Conservation (phyloP, 306 rosid genomes). For the Myrica gale region DNA sequence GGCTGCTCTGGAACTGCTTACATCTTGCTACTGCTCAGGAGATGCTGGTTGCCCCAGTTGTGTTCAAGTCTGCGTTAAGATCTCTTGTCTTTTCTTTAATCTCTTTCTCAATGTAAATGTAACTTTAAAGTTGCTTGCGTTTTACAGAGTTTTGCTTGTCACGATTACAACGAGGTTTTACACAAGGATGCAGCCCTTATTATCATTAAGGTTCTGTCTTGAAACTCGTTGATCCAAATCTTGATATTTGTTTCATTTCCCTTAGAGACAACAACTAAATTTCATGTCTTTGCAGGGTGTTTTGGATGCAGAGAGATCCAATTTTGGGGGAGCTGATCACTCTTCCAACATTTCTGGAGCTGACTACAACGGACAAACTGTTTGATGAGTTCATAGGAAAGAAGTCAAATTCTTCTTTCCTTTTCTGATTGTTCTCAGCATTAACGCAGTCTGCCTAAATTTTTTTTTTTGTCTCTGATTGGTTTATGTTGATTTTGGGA, state of each 20-base stretch:
- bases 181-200: slow-evolving; percentile 85
- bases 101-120: not conserved
- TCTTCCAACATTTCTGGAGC: slow-evolving; percentile 10
- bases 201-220: slow-evolving; percentile 62
- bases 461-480: not conserved
- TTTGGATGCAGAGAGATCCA: slow-evolving; percentile 57
- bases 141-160: slow-evolving; percentile 72
- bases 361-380: not conserved
- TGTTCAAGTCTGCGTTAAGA: slow-evolving; percentile 55
- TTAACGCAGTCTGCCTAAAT: too few species aligned
- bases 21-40: slow-evolving; percentile 59
- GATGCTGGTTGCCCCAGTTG: slow-evolving; percentile 83
- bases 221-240: slow-evolving; percentile 27
- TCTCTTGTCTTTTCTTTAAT: not conserved
- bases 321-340: not conserved
- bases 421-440: not conserved
- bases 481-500: not conserved
- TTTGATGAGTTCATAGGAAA: not conserved
- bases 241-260: slow-evolving; percentile 17
- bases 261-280: slow-evolving; percentile 23
- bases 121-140: slow-evolving; percentile 22
- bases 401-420: not conserved
- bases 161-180: slow-evolving; percentile 71
- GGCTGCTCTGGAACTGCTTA: slow-evolving; percentile 80
- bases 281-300: slow-evolving; percentile 58